Percentiles rank a stretch among this genome's conserved stretches.
Conservation (phyloP, 2,329 filamentous ascomycete genomes). For the Metarhizium rileyi region DNA sequence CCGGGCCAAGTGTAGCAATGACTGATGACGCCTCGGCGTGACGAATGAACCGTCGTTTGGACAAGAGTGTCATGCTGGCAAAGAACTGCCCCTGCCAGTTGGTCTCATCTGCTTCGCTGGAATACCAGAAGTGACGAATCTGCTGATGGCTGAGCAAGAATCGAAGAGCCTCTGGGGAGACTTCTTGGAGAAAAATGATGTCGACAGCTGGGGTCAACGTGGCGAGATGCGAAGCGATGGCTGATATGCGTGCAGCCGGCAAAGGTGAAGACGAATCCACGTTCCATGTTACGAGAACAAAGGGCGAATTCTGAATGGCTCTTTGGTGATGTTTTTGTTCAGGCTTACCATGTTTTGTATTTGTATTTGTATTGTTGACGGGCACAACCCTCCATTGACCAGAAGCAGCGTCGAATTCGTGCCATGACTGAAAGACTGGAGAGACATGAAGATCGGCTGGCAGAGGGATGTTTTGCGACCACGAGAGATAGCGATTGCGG, state of each 20-base stretch:
- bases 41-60: conserved; percentile 16
- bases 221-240: conserved; percentile 17
- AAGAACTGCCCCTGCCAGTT: conserved; percentile 16
- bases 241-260: conserved; percentile 2
- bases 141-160: conserved; percentile 14
- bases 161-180: conserved; percentile 15
- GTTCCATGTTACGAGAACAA: neutral
- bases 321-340: neutral
- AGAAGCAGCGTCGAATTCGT: neutral
- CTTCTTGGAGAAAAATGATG: conserved; percentile 27
- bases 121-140: conserved; percentile 15
- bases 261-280: neutral
- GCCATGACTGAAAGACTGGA: neutral
- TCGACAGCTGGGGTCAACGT: conserved; percentile 11
- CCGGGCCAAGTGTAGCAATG: conserved; percentile 14
- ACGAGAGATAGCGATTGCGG: neutral
- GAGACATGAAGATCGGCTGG: neutral
- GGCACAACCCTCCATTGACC: neutral
- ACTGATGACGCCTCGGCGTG: neutral
- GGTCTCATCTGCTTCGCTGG: conserved; percentile 18
- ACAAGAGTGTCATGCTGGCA: conserved; percentile 18
- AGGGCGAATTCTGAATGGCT: neutral
- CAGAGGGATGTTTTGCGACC: neutral
- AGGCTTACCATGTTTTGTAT: neutral
- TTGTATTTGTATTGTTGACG: neutral